Evolutionary conservation across 75 land plant genomes (phyloP), one percentile per base, ranked within the genome.

Genomic region (Isoetes taiwanensis): DNA sequence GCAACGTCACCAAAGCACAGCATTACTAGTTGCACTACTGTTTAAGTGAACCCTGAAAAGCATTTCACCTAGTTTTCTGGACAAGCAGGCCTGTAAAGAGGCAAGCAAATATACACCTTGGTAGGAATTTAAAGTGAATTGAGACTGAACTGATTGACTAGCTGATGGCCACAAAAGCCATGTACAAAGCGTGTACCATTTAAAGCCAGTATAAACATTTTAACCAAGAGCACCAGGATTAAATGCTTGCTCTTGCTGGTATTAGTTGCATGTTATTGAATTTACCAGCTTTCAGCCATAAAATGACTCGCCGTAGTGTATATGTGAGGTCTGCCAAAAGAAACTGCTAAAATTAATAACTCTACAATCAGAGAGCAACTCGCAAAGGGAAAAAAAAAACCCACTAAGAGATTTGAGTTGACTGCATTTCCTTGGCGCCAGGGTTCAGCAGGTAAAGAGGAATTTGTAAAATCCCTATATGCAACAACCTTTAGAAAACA

Each of bases 381-480:
- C 4, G 2, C 20, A n/a, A 31, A 34, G 27, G 19, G 57, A 53
- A 63, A 41, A 30, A 34, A n/a, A 63, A 30, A 32, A 4, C 41
- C 65, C 58, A 27, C 31, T 63, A 29, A 63, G 30, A 54, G 21
- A 31, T 24, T 28, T 30, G 20, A 17, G 9, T 37, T 14, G 14
- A 20, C 48, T 2, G 24, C 48, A 3, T 20, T 25, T 3, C 24
- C 19, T 2, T 20, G 19, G 11, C 3, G 24, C 24, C 11, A 20
- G 11, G 3, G 48, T 4, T 43, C 24, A 25, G 48, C 5, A 19
- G 50, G 50, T 46, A 46, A n/a, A 46, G 50, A 46, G 23, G 86
- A 79, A 53, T 94, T 88, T 38, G 99, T 94, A 73, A 79, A 94
- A 62, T 88, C 95, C 75, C 95, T 87, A n/a, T n/a, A n/a, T n/a